A percentile compares a stretch with the other conserved stretches of the same genome.
Evolutionary conservation across 345 rosid genomes (phyloP).

Genomic region (Mercurialis annua): DNA sequence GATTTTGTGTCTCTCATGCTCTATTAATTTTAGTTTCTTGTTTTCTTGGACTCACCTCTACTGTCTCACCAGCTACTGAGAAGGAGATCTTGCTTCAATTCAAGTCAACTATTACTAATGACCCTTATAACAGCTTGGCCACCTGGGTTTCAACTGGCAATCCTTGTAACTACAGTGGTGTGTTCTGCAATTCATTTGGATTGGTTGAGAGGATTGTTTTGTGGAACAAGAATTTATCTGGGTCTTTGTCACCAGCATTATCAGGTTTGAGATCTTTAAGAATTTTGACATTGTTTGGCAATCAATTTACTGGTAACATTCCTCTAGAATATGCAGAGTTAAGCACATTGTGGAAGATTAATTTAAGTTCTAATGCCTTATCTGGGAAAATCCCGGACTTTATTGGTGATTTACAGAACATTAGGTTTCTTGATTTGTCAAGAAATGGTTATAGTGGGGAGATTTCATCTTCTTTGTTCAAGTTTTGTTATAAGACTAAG

Average conservation of each 20-base stretch:
- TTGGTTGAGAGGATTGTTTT: conserved; percentile 78
- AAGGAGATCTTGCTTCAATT: conserved; percentile 78
- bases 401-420: conserved; percentile 67
- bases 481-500: conserved; percentile 65
- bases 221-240: conserved; percentile 81
- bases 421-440: conserved; percentile 92
- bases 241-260: conserved; percentile 59
- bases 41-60: conserved; percentile 29
- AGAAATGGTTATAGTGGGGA: conserved; percentile 60
- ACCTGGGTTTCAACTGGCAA: conserved; percentile 61
- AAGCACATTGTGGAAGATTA: conserved; percentile 80
- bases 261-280: conserved; percentile 70
- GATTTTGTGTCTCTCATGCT: conserved; percentile 42
- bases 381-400: conserved; percentile 90
- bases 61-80: conserved; percentile 45
- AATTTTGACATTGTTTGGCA: conserved; percentile 84
- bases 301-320: conserved; percentile 73
- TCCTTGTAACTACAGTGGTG: conserved; percentile 70
- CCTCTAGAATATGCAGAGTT: conserved; percentile 65
- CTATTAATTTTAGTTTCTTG: conserved; percentile 40
- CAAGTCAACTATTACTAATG: conserved; percentile 62
- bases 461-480: conserved; percentile 69
- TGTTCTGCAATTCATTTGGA: conserved; percentile 65
- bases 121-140: conserved; percentile 60
- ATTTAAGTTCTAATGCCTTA: conserved; percentile 82